Evolutionary conservation across 1,284 basidiomycete genomes (phyloP).

Genomic region (Boletellus dicymbophilus): DNA sequence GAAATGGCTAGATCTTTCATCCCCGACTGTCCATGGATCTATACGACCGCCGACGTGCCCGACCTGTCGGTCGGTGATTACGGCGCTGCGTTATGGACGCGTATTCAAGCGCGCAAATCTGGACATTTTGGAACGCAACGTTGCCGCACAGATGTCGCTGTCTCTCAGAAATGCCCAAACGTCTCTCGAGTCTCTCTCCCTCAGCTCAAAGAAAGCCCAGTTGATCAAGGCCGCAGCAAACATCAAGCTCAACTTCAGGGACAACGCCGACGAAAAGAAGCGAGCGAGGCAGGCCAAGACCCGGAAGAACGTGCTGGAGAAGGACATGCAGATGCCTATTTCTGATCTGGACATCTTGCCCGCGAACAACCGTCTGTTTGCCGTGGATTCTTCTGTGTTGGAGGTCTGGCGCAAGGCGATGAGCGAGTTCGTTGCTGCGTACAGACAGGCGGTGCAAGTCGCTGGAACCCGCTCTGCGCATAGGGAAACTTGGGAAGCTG

Average conservation of each 20-base stretch:
- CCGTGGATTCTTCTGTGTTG: slow-evolving; percentile 33
- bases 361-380: slow-evolving; percentile 25
- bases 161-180: slow-evolving; percentile 36
- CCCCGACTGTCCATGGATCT: slow-evolving; percentile 44
- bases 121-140: slow-evolving; percentile 64
- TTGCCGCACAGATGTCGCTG: slow-evolving; percentile 52
- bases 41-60: slow-evolving; percentile 54
- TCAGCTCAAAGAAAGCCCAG: slow-evolving; percentile 14
- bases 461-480: slow-evolving; percentile 45
- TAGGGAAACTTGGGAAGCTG: slow-evolving; percentile 47
- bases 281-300: slow-evolving; percentile 6
- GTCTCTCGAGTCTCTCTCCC: slow-evolving; percentile 29
- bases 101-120: slow-evolving; percentile 60
- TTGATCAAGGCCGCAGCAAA: slow-evolving; percentile 8
- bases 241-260: slow-evolving; percentile 24
- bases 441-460: slow-evolving; percentile 34
- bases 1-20: slow-evolving; percentile 44
- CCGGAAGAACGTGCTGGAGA: slow-evolving; percentile 10
- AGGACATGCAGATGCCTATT: slow-evolving; percentile 15
- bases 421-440: slow-evolving; percentile 34
- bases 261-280: slow-evolving; percentile 11
- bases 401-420: slow-evolving; percentile 37
- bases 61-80: slow-evolving; percentile 53
- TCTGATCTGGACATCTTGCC: slow-evolving; percentile 20
- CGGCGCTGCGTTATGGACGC: slow-evolving; percentile 56